Evolutionary conservation across 2,329 filamentous ascomycete species (phyloP).

Genomic region (Talaromyces sp.): DNA sequence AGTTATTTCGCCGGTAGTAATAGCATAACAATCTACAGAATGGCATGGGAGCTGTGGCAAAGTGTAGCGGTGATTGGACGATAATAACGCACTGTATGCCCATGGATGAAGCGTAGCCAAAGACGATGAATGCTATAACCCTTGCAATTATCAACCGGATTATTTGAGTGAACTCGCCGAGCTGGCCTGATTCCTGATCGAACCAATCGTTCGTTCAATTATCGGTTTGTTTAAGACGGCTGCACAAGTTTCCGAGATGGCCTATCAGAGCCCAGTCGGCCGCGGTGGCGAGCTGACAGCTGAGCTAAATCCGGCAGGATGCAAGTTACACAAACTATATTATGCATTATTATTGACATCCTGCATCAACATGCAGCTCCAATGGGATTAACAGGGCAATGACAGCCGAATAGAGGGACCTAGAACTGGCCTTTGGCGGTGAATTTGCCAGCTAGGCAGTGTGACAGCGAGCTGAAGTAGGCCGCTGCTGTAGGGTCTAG

Average conservation of each 20-base stretch:
- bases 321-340: not conserved
- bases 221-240: not conserved
- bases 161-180: not conserved
- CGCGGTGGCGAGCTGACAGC: not conserved
- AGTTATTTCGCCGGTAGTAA: not conserved
- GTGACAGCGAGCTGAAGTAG: not conserved
- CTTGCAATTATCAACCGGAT: not conserved
- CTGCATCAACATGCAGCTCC: not conserved
- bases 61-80: not conserved
- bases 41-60: not conserved
- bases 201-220: not conserved
- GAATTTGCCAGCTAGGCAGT: not conserved
- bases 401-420: not conserved
- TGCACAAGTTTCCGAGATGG: not conserved
- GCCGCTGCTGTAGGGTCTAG: not conserved
- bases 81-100: not conserved
- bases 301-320: not conserved
- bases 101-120: not conserved
- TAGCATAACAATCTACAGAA: not conserved
- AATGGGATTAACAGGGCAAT: not conserved
- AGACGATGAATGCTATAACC: not conserved
- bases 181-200: not conserved
- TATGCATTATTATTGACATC: not conserved
- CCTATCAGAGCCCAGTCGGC: not conserved
- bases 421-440: not conserved